Base-by-base conservation (phyloP, 257 asterid species). In the Capsicum rhomboideum region DNA sequence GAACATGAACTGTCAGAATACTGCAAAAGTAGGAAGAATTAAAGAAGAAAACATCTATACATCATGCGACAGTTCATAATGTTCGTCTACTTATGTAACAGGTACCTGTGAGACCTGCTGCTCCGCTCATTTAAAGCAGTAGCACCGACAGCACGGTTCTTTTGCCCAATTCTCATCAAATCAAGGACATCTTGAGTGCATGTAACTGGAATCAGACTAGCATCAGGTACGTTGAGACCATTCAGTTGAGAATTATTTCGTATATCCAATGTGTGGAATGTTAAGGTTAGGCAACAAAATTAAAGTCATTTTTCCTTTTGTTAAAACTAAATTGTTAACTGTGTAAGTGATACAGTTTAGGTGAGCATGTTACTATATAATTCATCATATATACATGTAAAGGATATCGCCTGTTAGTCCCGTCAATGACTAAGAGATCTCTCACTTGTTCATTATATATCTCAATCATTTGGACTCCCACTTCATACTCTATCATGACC, bases 371-470 rank as follows among this genome's bases (percentile, higher is more conserved):
- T 75, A 23, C 80, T 23, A 16, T 50, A 9, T 49, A 75, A 16
- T 49, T 75, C 61, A 75, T 75, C 26, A 49, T 49, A 49, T 23
- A 75, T 75, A 44, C 18, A 26, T 75, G 74, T 21, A 79, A 92
- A 95, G 99, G 99, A 95, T 94, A 95, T 94, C 98, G 90, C 79
- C 88, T 87, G 77, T 86, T 94, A 72, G 93, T 87, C 29, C 95
- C 94, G 82, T 93, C 97, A 79, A 94, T 89, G 84, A 93, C 97
- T 88, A 95, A 86, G 86, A 95, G 91, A 91, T 95, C 99, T 92
- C 99, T 87, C 85, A 95, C 99, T 94, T 95, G 99, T 77, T 95
- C 98, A 37, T 95, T 95, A 90, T 95, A 95, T 89, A 95, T 94
- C 79, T 95, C 98, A 82, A 95, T 93, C 98, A 95, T 94, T 86